Evolutionary conservation across 2,329 filamentous ascomycete species (phyloP), one percentile per base, ranked within the genome.

Genomic region (Aureobasidium uvarum): DNA sequence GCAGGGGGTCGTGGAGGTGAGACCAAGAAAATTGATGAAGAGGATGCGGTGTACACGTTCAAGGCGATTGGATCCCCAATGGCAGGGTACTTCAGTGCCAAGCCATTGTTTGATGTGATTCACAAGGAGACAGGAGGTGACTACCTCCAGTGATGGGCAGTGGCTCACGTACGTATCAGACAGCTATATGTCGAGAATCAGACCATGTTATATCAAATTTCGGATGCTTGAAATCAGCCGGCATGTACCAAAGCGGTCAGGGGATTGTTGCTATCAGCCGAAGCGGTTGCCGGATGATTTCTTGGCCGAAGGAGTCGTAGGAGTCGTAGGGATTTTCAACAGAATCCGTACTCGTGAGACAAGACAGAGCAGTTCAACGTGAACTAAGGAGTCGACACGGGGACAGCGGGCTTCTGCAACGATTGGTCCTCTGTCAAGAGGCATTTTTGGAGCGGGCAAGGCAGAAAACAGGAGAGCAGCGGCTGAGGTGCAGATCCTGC

Each of bases 1-100:
- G 85, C 85, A 0, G 84, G 75, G 0, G 88, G 88, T 0, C 79
- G 85, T 2, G 89, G 89, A 1, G 82, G 83, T 0, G 77, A 82
- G 72, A 89, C 88, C 0, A 78, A 90, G 36, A 87, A 88, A 75
- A 88, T 92, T 70, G 79, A 82, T 10, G 84, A 89, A 1, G 85
- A 86, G 60, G 89, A 92, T 73, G 89, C 89, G 1, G 78, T 74
- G 18, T 89, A 84, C 71, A 92, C 89, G 0, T 86, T 85, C 71
- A 85, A 88, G 75, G 82, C 84, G 0, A 79, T 91, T 3, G 89
- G 89, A 0, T 83, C 80, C 0, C 80, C 83, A 18, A 72, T 74
- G 39, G 86, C 85, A 0, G 89, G 89, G 0, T 91, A 84, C 81
- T 92, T 92, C 72, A 86, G 83, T 70, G 89, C 86, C 6, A 87